Evolutionary conservation across 805 yeast genomes (phyloP), one percentile per base, ranked within the genome.

Genomic region (Kluyveromyces dobzhanskii): DNA sequence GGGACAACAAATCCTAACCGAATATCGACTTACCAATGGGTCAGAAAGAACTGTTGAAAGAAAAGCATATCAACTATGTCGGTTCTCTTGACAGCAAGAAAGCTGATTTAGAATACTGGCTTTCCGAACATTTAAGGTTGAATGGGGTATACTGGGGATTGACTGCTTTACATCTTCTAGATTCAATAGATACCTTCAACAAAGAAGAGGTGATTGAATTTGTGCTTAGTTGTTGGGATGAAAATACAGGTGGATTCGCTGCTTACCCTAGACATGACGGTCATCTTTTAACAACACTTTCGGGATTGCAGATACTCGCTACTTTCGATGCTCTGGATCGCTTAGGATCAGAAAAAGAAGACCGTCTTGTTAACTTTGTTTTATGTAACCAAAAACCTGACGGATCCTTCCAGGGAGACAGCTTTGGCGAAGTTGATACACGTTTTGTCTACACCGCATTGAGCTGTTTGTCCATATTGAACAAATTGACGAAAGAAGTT

Each of bases 71-170:
- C 16, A 54, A 60, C 16, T 82, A 78, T 56, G 69, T 82, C 24
- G 63, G 67, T 40, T 59, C 74, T 1, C 60, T 81, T 31, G 79
- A 80, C 48, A 61, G 69, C 35, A 66, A 71, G 45, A 66, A 72
- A 39, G 70, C 77, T 56, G 72, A 80, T 54, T 65, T 78, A 21
- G 87, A 82, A 50, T 88, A 86, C 61, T 86, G 95, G 92, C 61
- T 88, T 37, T 75, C 85, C 9, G 97, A 92, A 53, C 97, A 92
- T 57, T 66, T 92, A 36, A 70, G 97, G 24, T 61, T 92, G 69
- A 86, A 85, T 51, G 98, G 97, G 1, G 70, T 92, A 0, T 92
- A 92, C 57, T 92, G 99, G 99, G 97, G 97, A 0, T 65, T 85
- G 3, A 80, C 83, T 13, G 86, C 96, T 0, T 59, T 88, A 24